phyloP scores from a whole-genome alignment of 441 rosid species.

The Croton setiger region DNA sequence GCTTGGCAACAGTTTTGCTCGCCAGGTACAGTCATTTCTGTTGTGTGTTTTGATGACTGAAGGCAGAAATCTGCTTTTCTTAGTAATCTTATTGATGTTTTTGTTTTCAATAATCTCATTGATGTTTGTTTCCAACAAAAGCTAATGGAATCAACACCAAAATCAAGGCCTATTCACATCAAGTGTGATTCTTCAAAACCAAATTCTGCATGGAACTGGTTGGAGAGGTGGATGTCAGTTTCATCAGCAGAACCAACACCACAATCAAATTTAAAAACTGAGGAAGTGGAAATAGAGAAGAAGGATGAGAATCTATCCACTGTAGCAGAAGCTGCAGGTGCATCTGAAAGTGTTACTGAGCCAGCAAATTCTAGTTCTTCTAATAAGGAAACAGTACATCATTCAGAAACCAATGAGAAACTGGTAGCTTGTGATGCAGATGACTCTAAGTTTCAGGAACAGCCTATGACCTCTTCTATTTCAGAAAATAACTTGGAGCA shows the following conservation, averaged over 20 bases:
- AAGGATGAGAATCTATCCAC: conserved; percentile 29
- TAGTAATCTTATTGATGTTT: conserved; percentile 5
- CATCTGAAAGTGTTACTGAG: conserved; percentile 34
- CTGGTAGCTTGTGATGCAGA: conserved; percentile 33
- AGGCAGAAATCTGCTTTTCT: too few species aligned
- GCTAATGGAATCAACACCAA: conserved; percentile 82
- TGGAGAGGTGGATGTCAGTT: conserved; percentile 94
- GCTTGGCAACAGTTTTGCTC: conserved; percentile 77
- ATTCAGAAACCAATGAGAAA: conserved; percentile 42
- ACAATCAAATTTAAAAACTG: conserved; percentile 26
- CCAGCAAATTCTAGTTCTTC: conserved; percentile 28
- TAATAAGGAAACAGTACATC: conserved; percentile 28
- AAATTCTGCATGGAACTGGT: conserved; percentile 86
- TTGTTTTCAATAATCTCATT: conserved; percentile 10
- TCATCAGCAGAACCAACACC: conserved; percentile 46
- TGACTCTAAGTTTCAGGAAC: conserved; percentile 32
- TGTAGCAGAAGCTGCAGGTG: conserved; percentile 25
- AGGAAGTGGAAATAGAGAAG: conserved; percentile 43
- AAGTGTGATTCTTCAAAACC: conserved; percentile 82
- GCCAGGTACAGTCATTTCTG: conserved; percentile 51
- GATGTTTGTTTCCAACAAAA: conserved; percentile 27
- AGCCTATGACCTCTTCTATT: conserved; percentile 25
- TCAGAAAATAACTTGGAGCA: conserved; percentile 30
- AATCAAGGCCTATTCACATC: conserved; percentile 57
- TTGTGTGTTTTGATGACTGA: conserved; percentile 5